phyloP scores from a whole-genome alignment of 495 filamentous ascomycete species.

The Podospora pseudoanserina region DNA sequence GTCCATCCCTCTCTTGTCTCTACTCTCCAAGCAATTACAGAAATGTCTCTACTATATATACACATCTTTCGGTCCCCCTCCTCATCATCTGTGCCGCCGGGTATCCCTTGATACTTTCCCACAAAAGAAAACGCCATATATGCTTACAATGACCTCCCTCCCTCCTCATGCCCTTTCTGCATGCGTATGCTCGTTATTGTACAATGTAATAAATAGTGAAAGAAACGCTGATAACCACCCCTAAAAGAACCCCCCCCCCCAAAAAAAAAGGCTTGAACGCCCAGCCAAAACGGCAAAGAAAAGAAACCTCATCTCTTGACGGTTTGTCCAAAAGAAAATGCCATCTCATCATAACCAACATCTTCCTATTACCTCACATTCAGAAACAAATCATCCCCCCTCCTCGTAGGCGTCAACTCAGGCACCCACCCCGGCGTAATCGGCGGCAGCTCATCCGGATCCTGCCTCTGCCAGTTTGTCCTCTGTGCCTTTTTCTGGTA shows the following conservation, averaged over 20 bases:
- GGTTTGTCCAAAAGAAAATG: too few relatives aligned
- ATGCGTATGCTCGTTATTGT: neutral
- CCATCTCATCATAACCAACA: neutral
- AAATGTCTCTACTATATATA: neutral
- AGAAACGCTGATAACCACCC: too few relatives aligned
- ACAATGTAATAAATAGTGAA: neutral
- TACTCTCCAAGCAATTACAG: neutral
- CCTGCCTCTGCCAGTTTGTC: constrained; percentile 22
- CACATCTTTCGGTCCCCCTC: neutral
- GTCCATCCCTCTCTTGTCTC: too few relatives aligned
- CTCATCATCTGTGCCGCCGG: neutral
- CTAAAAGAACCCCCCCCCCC: too few relatives aligned
- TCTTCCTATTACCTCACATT: constrained; percentile 32
- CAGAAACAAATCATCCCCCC: constrained; percentile 45
- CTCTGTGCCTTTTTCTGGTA: constrained; percentile 18
- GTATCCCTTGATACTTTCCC: neutral
- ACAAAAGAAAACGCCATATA: neutral
- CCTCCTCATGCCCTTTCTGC: neutral
- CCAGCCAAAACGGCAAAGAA: neutral
- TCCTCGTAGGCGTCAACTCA: constrained; percentile 45
- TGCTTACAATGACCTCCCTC: neutral
- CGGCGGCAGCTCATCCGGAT: constrained; percentile 32
- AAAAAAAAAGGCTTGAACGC: too few relatives aligned
- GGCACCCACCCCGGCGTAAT: constrained; percentile 51
- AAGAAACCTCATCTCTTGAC: neutral